Percentiles rank a stretch among this genome's conserved stretches.
phyloP scores from a whole-genome alignment of 441 rosid species.

The Euphorbia schlechtendalii region DNA sequence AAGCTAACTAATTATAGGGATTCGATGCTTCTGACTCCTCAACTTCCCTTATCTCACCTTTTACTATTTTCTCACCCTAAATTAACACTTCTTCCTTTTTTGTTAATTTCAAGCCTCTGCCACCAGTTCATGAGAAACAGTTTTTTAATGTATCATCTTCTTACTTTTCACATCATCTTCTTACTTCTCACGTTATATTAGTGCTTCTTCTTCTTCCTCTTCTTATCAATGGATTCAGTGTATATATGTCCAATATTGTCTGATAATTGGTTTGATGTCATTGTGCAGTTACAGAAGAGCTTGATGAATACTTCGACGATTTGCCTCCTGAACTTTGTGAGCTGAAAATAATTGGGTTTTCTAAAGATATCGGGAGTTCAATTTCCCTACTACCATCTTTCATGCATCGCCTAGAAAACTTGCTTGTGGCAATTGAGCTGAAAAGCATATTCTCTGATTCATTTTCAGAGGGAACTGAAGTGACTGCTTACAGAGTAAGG shows the following conservation, averaged over 20 bases:
- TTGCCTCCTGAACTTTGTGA: conserved; percentile 87
- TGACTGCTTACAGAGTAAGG: conserved; percentile 65
- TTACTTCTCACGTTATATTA: too few species aligned
- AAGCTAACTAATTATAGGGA: too few species aligned
- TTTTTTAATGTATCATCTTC: too few species aligned
- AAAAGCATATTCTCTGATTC: conserved; percentile 56
- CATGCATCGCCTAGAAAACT: conserved; percentile 88
- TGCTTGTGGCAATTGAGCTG: conserved; percentile 92
- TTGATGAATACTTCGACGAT: conserved; percentile 71
- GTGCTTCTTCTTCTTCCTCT: too few species aligned
- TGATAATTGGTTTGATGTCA: conserved; percentile 15
- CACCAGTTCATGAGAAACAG: too few species aligned
- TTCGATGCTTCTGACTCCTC: too few species aligned
- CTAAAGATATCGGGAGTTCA: conserved; percentile 92
- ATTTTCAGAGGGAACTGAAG: conserved; percentile 68
- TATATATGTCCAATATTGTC: background rate
- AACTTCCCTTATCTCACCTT: too few species aligned
- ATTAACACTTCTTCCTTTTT: too few species aligned
- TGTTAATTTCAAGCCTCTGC: too few species aligned
- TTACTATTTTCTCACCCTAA: too few species aligned
- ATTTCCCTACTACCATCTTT: conserved; percentile 85
- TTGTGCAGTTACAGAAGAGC: conserved; percentile 56
- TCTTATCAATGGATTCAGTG: too few species aligned
- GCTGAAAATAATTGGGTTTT: conserved; percentile 81
- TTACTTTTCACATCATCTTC: too few species aligned